Evolutionary conservation across 768 basidiomycete species (phyloP).

Genomic region (Pleurotus pulmonarius): DNA sequence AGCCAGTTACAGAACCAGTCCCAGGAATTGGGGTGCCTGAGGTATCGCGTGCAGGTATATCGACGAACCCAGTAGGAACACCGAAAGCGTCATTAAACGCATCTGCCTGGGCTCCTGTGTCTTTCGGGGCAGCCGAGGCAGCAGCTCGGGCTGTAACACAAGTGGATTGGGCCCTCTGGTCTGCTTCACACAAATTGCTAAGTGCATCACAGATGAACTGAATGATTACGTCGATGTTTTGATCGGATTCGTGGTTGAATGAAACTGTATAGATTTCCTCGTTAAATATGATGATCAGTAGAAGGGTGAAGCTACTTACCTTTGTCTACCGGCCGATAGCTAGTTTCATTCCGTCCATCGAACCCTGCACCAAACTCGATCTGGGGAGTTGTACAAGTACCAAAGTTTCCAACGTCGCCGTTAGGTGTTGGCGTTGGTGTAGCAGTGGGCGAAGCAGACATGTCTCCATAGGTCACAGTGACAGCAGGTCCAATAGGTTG

Average conservation of each 20-base stretch:
- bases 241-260: conserved; percentile 52
- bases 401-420: conserved; percentile 39
- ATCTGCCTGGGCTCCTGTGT: conserved; percentile 55
- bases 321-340: conserved; percentile 52
- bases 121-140: conserved; percentile 33
- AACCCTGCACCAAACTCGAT: conserved; percentile 58
- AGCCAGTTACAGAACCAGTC: conserved; percentile 15
- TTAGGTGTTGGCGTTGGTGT: conserved; percentile 15
- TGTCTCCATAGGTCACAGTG: conserved; percentile 24
- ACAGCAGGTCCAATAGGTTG: conserved; percentile 21
- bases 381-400: conserved; percentile 51
- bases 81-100: conserved; percentile 42
- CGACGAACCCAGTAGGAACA: conserved; percentile 36
- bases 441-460: conserved; percentile 17
- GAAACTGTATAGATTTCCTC: conserved; percentile 22
- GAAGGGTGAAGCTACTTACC: conserved; percentile 19
- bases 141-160: conserved; percentile 39
- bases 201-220: conserved; percentile 54
- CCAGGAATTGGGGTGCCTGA: conserved; percentile 31
- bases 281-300: background rate
- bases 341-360: conserved; percentile 54
- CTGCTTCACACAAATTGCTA: conserved; percentile 49
- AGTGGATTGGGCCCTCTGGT: conserved; percentile 48
- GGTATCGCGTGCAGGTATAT: conserved; percentile 32
- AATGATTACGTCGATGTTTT: conserved; percentile 53